Conservation (phyloP, 2,329 filamentous ascomycete genomes). For the Endothia cerciana region DNA sequence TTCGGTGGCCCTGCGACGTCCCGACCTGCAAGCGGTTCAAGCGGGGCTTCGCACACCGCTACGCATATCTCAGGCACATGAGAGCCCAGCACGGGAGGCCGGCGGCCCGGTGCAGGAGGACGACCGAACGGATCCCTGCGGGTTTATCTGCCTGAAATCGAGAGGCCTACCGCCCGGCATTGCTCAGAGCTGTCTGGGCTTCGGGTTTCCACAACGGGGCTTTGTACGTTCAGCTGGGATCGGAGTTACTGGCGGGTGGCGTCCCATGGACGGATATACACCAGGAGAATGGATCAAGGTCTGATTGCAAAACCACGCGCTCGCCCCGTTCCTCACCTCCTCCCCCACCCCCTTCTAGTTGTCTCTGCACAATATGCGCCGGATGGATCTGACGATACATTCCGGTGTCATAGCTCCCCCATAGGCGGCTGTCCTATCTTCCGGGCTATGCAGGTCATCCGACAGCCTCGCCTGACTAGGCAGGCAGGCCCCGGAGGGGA, state of each 20-base stretch:
- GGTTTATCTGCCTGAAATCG: not conserved
- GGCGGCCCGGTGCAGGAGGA: not conserved
- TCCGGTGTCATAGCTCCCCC: too few species aligned
- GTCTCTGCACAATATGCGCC: too few species aligned
- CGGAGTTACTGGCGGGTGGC: not conserved
- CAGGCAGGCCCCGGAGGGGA: too few species aligned
- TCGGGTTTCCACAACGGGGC: not conserved
- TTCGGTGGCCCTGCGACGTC: not conserved
- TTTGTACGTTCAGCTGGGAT: not conserved
- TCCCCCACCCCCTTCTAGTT: too few species aligned
- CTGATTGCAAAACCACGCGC: not conserved
- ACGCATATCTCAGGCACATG: not conserved
- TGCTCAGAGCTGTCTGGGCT: not conserved
- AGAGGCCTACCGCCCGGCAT: too few species aligned
- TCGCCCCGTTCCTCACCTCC: not conserved
- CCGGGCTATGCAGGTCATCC: too few species aligned
- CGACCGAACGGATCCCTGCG: not conserved
- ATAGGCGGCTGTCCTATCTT: too few species aligned
- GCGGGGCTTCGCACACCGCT: not conserved
- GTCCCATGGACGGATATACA: slow-evolving; percentile 1
- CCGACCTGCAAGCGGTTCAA: not conserved
- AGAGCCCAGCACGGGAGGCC: not conserved
- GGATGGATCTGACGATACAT: too few species aligned
- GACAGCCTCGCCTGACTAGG: too few species aligned
- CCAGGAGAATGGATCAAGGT: not conserved